Base-by-base conservation (phyloP, 2,329 filamentous ascomycete genomes). In the Colletotrichum aenigma region DNA sequence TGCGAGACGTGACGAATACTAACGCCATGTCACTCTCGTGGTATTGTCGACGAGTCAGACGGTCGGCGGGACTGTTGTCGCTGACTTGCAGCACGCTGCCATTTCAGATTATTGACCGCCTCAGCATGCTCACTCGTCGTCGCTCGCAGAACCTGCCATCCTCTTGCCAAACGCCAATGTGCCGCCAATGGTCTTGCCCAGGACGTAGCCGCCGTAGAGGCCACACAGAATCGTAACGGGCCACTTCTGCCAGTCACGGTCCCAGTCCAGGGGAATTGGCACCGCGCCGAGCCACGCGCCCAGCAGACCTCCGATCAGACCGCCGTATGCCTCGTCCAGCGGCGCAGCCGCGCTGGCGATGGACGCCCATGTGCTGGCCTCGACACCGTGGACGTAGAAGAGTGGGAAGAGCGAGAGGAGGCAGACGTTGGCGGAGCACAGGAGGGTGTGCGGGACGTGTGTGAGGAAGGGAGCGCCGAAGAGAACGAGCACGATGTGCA, bases 211-310 rank as follows among this genome's bases (percentile, higher is more conserved):
- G 7, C 91, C 85, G 84, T 98, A 98, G 21, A 94, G 89, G 4
- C 97, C 97, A 3, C 91, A 92, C 6, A 98, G 86, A 74, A 99
- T 94, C 0, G 97, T 99, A 64, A 98, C 93, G 0, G 97, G 97
- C 94, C 96, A 99, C 84, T 94, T 95, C 90, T 99, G 97, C 97
- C 97, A 99, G 80, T 98, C 96, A n/a, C 97, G 93, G 84, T 99
- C 97, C 96, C 96, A 98, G 84, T 99, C 97, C 79, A 99, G 87
- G 3, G 97, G 97, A 79, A 99, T 98, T 0, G 97, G 97, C 69
- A 98, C 92, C 9, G 97, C 97, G 5, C 97, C 97, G 56, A 98
- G 86, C 97, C 97, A 98, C 55, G 95, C 95, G 7, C 97, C 97
- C 2, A 96, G 80, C 30, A 94, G 87, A 0, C 92, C 93, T 7